These are phyloP conservation scores for Tolypocladium ovalisporum DNA, from an alignment of 2,329 filamentous ascomycete species.

Conservation along the genomic window DNA sequence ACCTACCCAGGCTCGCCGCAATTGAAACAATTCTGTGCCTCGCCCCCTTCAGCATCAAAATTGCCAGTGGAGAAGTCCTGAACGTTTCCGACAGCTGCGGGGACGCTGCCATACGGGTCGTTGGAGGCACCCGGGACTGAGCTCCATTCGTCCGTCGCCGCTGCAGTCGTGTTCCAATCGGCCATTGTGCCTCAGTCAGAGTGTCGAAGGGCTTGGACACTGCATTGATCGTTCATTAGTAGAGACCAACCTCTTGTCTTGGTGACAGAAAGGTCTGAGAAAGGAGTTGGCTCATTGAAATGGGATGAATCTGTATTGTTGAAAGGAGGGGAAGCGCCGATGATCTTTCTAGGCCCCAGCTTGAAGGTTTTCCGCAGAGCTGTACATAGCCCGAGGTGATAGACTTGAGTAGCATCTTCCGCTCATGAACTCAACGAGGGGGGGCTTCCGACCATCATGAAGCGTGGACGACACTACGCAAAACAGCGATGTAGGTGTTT, in stretches of 20 bases:
- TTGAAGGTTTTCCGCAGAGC: too few relatives aligned
- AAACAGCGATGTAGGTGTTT: too few relatives aligned
- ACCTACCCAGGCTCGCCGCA: conserved; percentile 25
- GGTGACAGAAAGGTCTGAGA: neutral
- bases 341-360: too few relatives aligned
- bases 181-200: neutral
- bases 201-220: neutral
- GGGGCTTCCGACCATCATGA: too few relatives aligned
- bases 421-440: neutral
- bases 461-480: too few relatives aligned
- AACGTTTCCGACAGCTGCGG: neutral
- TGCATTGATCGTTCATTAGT: neutral
- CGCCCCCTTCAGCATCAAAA: neutral
- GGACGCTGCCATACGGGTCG: neutral
- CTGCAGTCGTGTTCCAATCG: neutral
- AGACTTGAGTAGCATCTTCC: too few relatives aligned
- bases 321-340: too few relatives aligned
- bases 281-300: neutral
- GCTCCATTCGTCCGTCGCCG: conserved; percentile 2
- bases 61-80: neutral
- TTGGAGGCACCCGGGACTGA: neutral
- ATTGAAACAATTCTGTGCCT: conserved; percentile 19
- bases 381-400: too few relatives aligned
- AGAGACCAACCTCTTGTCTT: too few relatives aligned
- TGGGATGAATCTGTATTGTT: too few relatives aligned